Evolutionary conservation across 1,284 basidiomycete species (phyloP).

Genomic region (Pulveroboletus sp.): DNA sequence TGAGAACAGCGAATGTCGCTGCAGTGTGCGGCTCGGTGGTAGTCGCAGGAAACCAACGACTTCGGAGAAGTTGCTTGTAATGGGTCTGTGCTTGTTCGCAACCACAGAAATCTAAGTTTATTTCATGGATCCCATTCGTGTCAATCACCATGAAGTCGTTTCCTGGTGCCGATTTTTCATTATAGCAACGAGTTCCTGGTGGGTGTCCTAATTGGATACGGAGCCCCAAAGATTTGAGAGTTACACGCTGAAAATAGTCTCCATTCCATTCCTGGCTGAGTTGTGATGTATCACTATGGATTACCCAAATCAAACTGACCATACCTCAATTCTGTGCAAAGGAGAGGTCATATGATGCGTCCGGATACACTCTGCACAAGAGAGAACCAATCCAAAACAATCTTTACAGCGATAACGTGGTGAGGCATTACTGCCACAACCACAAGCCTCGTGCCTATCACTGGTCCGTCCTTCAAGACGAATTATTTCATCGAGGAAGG

Average conservation of each 20-base stretch:
- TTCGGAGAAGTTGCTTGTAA: too few species aligned
- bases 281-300: not conserved
- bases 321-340: constrained; percentile 5
- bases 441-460: not conserved
- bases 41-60: too few species aligned
- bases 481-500: constrained; percentile 7
- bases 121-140: too few species aligned
- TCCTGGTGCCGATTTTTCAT: too few species aligned
- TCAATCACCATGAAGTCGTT: too few species aligned
- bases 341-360: not conserved
- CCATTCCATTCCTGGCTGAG: constrained; percentile 4
- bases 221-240: constrained; percentile 1
- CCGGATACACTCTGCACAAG: not conserved
- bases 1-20: too few species aligned
- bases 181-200: not conserved
- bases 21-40: too few species aligned
- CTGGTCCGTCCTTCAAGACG: not conserved
- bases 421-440: not conserved
- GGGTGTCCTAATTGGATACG: constrained; percentile 9
- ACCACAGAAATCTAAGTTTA: too few species aligned
- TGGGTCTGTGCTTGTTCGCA: too few species aligned
- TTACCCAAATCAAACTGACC: too few species aligned
- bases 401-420: not conserved
- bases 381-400: not conserved
- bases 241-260: not conserved